phyloP scores from a whole-genome alignment of 1,284 basidiomycete genomes.

The Sporisorium scitamineum region DNA sequence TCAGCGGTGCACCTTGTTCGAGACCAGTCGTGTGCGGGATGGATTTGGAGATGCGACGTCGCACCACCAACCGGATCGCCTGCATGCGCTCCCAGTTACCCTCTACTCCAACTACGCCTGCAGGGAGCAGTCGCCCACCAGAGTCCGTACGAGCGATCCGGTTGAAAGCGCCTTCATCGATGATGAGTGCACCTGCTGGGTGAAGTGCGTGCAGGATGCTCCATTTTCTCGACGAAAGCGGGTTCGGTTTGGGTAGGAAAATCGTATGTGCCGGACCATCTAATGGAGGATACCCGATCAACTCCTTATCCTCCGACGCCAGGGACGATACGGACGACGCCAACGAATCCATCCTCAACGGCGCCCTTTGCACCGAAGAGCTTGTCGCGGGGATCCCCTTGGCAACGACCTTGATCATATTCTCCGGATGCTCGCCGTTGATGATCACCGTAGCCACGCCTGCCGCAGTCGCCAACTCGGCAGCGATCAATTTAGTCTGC shows the following conservation, averaged over 20 bases:
- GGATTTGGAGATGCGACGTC: constrained; percentile 53
- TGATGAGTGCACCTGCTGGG: constrained; percentile 86
- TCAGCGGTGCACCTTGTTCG: constrained; percentile 29
- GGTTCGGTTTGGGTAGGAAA: constrained; percentile 81
- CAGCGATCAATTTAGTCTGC: constrained; percentile 98
- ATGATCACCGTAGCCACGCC: constrained; percentile 92
- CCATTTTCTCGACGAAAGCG: constrained; percentile 88
- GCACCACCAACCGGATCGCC: constrained; percentile 86
- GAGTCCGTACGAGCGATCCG: constrained; percentile 86
- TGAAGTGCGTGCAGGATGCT: constrained; percentile 94
- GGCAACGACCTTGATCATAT: constrained; percentile 83
- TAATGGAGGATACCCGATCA: constrained; percentile 53
- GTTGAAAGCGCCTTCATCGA: constrained; percentile 87
- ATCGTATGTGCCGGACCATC: constrained; percentile 82
- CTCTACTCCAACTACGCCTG: constrained; percentile 86
- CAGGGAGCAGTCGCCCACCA: constrained; percentile 89
- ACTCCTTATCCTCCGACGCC: constrained; percentile 35
- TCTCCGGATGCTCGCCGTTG: constrained; percentile 75
- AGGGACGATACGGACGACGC: constrained; percentile 47
- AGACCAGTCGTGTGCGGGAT: constrained; percentile 25
- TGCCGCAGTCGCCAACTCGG: constrained; percentile 94
- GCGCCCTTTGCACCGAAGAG: not conserved
- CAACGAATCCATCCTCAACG: constrained; percentile 34
- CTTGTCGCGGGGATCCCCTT: constrained; percentile 33
- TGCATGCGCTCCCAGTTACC: constrained; percentile 94